phyloP scores from a whole-genome alignment of 2,329 filamentous ascomycete species.

The Endoconidiophora polonica region DNA sequence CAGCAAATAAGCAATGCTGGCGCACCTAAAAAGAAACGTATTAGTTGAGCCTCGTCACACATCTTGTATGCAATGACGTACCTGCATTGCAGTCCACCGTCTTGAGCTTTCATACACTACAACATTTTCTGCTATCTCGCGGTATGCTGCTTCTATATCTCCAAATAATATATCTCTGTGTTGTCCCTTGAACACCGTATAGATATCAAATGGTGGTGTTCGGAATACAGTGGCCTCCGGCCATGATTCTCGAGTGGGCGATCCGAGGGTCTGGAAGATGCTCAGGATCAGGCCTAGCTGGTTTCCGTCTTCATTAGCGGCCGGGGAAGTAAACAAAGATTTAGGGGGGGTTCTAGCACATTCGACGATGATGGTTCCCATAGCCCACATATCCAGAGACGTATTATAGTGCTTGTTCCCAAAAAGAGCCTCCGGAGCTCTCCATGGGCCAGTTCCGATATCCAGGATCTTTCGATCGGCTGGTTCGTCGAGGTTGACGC shows the following conservation, averaged over 20 bases:
- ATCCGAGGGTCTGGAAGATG: slow-evolving; percentile 83
- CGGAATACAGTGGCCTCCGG: slow-evolving; percentile 55
- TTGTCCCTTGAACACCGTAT: slow-evolving; percentile 52
- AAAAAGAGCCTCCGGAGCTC: slow-evolving; percentile 80
- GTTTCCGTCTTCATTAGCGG: slow-evolving; percentile 61
- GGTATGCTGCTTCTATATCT: slow-evolving; percentile 37
- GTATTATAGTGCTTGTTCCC: slow-evolving; percentile 57
- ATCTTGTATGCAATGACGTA: slow-evolving; percentile 9
- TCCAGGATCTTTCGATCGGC: slow-evolving; percentile 66
- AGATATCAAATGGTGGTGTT: slow-evolving; percentile 79
- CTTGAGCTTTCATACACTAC: slow-evolving; percentile 52
- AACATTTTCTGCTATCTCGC: slow-evolving; percentile 48
- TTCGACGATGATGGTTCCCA: slow-evolving; percentile 73
- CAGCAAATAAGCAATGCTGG: neutral
- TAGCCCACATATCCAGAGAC: slow-evolving; percentile 75
- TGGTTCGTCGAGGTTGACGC: slow-evolving; percentile 42
- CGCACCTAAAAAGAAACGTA: neutral
- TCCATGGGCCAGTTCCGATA: slow-evolving; percentile 82
- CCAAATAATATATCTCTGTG: slow-evolving; percentile 57
- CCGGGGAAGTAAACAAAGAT: slow-evolving; percentile 69
- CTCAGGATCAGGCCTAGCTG: slow-evolving; percentile 82
- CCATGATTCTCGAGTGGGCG: slow-evolving; percentile 66
- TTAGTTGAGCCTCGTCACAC: too few species aligned
- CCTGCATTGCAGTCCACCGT: slow-evolving; percentile 46
- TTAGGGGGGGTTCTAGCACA: slow-evolving; percentile 35